A percentile compares a stretch with the other conserved stretches of the same genome.
These are phyloP conservation scores for Mediolabrus comicus DNA, from an alignment of 108 stramenopile species.

Conservation along the genomic window DNA sequence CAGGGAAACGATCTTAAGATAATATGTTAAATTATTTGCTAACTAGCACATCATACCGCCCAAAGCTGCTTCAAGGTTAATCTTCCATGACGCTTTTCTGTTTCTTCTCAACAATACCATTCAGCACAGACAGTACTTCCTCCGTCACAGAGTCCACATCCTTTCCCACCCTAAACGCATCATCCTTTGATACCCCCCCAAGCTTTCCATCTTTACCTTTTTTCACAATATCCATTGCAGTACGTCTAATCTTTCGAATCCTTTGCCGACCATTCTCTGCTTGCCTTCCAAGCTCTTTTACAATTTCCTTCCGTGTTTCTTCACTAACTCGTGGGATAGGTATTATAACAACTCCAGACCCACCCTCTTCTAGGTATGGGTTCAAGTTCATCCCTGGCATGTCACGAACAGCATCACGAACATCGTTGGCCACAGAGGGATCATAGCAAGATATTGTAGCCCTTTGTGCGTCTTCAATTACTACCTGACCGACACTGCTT, in stretches of 20 bases:
- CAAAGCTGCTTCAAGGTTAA: no score
- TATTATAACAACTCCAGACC: constrained; percentile 63
- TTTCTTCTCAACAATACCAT: constrained; percentile 71
- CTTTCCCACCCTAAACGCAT: constrained; percentile 79
- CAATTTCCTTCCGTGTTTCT: constrained; percentile 75
- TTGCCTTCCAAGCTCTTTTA: constrained; percentile 63
- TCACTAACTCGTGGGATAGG: constrained; percentile 74
- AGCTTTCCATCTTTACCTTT: constrained; percentile 82
- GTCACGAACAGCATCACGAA: constrained; percentile 69
- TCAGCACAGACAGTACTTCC: constrained; percentile 55
- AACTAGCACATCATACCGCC: no score
- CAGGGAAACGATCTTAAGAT: no score
- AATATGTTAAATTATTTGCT: no score
- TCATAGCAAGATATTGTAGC: constrained; percentile 84
- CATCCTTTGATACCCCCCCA: constrained; percentile 81
- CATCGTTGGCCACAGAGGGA: constrained; percentile 71
- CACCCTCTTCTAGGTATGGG: constrained; percentile 81
- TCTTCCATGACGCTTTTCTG: constrained; percentile 77
- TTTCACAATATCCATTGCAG: constrained; percentile 76
- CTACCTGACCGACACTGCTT: constrained; percentile 80
- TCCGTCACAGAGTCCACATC: constrained; percentile 80
- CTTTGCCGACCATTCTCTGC: constrained; percentile 68
- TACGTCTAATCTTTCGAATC: constrained; percentile 72
- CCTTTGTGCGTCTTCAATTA: constrained; percentile 75
- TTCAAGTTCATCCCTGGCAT: constrained; percentile 68